Percentiles rank a stretch among this genome's conserved stretches.
Conservation (phyloP, 2,329 filamentous ascomycete species). For the Didymella glomerata region DNA sequence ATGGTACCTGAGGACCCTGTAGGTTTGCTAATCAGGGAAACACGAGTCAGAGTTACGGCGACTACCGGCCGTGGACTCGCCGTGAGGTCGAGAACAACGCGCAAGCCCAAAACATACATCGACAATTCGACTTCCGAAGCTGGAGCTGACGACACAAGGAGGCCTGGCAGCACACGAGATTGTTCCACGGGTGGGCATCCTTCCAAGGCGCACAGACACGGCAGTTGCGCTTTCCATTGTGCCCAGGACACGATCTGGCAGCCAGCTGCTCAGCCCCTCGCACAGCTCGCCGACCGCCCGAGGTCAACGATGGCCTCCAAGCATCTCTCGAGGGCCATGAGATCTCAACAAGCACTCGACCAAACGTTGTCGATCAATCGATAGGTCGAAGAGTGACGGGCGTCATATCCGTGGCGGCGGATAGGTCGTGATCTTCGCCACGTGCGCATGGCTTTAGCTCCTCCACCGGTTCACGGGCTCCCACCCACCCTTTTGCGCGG, state of each 20-base stretch:
- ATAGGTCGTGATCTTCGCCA: constrained; percentile 14
- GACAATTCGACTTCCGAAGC: background rate
- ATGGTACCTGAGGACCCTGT: background rate
- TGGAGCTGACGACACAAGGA: background rate
- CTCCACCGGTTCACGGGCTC: constrained; percentile 9
- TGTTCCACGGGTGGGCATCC: constrained; percentile 3
- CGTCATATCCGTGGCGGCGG: background rate
- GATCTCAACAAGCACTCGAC: background rate
- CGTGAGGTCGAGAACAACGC: constrained; percentile 4
- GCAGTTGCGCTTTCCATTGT: background rate
- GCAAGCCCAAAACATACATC: background rate
- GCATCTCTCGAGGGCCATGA: background rate
- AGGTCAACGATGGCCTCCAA: background rate
- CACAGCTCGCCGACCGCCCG: background rate
- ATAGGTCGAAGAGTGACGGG: background rate
- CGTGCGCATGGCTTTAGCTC: constrained; percentile 2
- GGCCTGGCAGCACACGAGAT: constrained; percentile 2
- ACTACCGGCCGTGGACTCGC: constrained; percentile 21
- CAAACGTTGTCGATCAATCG: background rate
- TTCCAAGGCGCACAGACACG: constrained; percentile 10
- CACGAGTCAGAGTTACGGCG: constrained; percentile 7
- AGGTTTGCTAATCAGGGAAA: constrained; percentile 8
- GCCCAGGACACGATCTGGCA: background rate
- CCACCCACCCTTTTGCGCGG: background rate
- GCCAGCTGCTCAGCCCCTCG: background rate